Base-by-base conservation (phyloP, 1,284 basidiomycete species). In the Trametes hirsuta region DNA sequence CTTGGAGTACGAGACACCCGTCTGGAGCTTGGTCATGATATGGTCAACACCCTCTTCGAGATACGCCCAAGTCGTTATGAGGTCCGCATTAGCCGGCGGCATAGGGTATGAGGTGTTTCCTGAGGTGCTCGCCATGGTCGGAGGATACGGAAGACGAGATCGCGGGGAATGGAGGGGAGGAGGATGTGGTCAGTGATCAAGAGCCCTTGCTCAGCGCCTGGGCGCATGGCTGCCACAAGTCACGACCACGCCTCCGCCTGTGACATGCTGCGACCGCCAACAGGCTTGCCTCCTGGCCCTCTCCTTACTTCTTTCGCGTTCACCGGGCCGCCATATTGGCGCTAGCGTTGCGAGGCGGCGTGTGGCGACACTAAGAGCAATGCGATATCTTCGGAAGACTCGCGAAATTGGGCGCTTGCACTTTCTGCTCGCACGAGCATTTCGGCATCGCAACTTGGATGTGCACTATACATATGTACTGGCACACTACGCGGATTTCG, bases 11-110 rank as follows among this genome's bases (percentile, higher is more conserved):
- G 92, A 93, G 72, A 98, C 91, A 61, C 95, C 95, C 15, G 88
- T 85, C 68, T 94, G 89, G 40, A 94, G 84, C 71, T 91, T 85
- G 61, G 88, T 93, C 94, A 95, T 95, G 79, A 95, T 95, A 74
- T 94, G 93, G 75, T 95, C 91, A 59, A 97, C 93, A 49, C 95
- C 95, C 59, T 88, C 86, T 74, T 90, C 86, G 66, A 98, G 87
- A 75, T 93, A 97, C 9, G 81, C 75, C 96, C 96, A 98, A 37
- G 94, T 95, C 55, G 93, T 93, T 62, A 87, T 82, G 57, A 94
- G 82, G 72, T 93, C 90, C 37, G 90, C 87, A 21, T 79, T 82
- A 37, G 83, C 76, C 55, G 84, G 79, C 0, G 89, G 89, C 82
- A 91, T 87, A 39, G 76, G 76, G 44, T 71, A 69, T 15, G 65